Percentiles rank a stretch among this genome's conserved stretches.
Evolutionary conservation across 331 rosid species (phyloP).

Genomic region (Acacia concinna): DNA sequence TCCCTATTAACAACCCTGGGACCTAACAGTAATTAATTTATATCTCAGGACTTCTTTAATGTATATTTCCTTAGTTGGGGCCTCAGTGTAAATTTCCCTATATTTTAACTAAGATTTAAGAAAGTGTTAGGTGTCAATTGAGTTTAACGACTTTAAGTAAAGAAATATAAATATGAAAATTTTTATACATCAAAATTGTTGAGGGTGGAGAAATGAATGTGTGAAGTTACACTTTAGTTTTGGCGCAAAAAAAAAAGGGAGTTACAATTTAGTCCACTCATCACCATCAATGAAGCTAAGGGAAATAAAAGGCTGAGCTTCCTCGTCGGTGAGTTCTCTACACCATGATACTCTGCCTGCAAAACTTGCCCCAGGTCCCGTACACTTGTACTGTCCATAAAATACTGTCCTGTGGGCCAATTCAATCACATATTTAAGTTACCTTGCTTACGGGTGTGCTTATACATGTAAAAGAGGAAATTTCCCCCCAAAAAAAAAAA

Average conservation of each 20-base stretch:
- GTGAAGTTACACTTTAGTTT: background rate
- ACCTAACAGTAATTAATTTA: too few species aligned
- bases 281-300: slow-evolving; percentile 48
- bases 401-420: slow-evolving; percentile 63
- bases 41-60: too few species aligned
- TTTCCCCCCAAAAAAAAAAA: too few species aligned
- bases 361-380: slow-evolving; percentile 63
- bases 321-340: slow-evolving; percentile 57
- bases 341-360: slow-evolving; percentile 72
- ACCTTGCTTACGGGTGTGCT: background rate
- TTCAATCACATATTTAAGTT: background rate
- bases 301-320: slow-evolving; percentile 58
- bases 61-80: too few species aligned
- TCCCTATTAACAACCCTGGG: too few species aligned
- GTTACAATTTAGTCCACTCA: slow-evolving; percentile 42
- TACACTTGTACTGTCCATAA: slow-evolving; percentile 68
- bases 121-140: background rate
- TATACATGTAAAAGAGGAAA: too few species aligned
- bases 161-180: background rate
- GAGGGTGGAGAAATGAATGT: background rate
- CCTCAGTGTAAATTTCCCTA: too few species aligned
- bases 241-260: too few species aligned
- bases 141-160: too few species aligned
- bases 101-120: too few species aligned
- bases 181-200: slow-evolving; percentile 26